phyloP scores from a whole-genome alignment of 257 asterid species.

The Rauvolfia tetraphylla region DNA sequence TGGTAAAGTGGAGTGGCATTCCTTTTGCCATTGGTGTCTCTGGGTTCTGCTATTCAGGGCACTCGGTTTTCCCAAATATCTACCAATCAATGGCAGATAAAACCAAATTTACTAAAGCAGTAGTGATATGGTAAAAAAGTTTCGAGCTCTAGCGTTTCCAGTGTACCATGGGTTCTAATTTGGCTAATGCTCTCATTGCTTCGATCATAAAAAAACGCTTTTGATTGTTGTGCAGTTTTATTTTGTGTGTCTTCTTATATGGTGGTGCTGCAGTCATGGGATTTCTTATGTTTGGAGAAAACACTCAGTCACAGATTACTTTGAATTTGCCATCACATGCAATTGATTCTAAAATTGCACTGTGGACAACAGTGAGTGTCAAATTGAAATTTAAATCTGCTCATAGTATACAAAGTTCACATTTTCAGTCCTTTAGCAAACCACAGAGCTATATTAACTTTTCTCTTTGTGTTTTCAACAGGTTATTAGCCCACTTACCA shows the following conservation, averaged over 20 bases:
- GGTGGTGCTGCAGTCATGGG: slow-evolving; percentile 75
- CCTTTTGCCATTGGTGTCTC: slow-evolving; percentile 80
- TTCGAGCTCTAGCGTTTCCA: background rate
- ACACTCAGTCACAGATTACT: slow-evolving; percentile 70
- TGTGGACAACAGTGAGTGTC: slow-evolving; percentile 75
- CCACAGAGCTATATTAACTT: slow-evolving; percentile 2
- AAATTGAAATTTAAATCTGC: background rate
- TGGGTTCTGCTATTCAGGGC: slow-evolving; percentile 83
- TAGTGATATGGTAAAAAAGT: slow-evolving; percentile 45
- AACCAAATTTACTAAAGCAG: slow-evolving; percentile 64
- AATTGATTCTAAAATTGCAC: slow-evolving; percentile 54
- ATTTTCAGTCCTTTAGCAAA: background rate
- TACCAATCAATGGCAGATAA: slow-evolving; percentile 94
- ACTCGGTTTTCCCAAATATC: slow-evolving; percentile 81
- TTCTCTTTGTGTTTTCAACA: slow-evolving; percentile 39
- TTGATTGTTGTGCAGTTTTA: slow-evolving; percentile 46
- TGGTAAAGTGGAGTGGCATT: slow-evolving; percentile 62
- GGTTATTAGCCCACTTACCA: slow-evolving; percentile 78
- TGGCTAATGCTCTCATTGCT: background rate
- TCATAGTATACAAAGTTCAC: background rate
- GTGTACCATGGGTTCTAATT: background rate
- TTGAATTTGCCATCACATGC: slow-evolving; percentile 63
- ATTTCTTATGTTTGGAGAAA: slow-evolving; percentile 74
- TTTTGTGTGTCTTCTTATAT: slow-evolving; percentile 51
- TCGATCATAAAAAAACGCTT: background rate